Evolutionary conservation across 805 yeast species (phyloP), one percentile per base, ranked within the genome.

Genomic region (Gaillardinia entomophila): DNA sequence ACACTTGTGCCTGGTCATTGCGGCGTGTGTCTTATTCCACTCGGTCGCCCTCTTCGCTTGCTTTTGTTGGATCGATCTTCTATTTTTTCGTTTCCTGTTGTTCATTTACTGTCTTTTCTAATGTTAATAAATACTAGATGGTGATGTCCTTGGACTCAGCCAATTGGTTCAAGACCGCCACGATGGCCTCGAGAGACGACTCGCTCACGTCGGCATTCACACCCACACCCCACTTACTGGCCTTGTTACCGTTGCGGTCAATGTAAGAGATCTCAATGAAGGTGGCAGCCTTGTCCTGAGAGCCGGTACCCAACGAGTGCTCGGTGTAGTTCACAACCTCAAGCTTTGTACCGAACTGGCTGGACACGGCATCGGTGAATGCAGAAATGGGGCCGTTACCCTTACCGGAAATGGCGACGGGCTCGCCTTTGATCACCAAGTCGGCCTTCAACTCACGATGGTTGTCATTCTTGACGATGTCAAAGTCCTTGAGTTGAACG

Each of bases 331-430:
- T 67, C 45, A 75, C 70, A 37, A 84, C 89, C 41, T 75, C 78
- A 31, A 83, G 56, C 24, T 64, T 54, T 33, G 69, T 56, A 25
- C 73, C 73, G 32, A 76, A 65, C 38, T 68, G 62, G 19, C 53
- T 56, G 14, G 37, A 31, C 15, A 45, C 34, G 3, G 48, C 48
- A 51, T 80, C 68, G 6, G 77, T 64, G 53, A 83, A 76, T 2
- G 89, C 79, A 6, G 94, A 83, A 37, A 84, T 74, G 31, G 89
- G 94, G 51, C 95, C 95, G 53, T 84, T 85, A 41, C 94, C 95
- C 26, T 51, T 49, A 41, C 95, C 95, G 19, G 48, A 40, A 25
- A 84, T 60, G 16, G 50, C 48, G 25, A 23, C 28, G 4, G 29
- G 16, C 27, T 34, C 32, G 11, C 42, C 45, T 3, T 18, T 18